A percentile compares a stretch with the other conserved stretches of the same genome.
phyloP scores from a whole-genome alignment of 1,284 basidiomycete genomes.

The Xerocomus minutiporus region DNA sequence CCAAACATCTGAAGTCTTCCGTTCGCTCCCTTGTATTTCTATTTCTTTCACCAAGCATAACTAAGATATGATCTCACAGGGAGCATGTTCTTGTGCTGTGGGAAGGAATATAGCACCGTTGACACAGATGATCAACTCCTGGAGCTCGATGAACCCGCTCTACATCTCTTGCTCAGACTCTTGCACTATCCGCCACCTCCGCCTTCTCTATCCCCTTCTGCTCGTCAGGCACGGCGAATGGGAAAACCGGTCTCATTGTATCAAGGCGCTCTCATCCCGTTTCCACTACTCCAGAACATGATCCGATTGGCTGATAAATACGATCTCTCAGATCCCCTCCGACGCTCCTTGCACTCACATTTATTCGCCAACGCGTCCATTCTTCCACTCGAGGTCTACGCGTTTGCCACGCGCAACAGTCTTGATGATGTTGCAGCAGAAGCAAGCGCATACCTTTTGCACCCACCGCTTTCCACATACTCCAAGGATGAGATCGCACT shows the following conservation, averaged over 20 bases:
- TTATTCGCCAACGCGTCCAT: constrained; percentile 49
- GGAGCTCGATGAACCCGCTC: constrained; percentile 49
- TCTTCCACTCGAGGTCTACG: constrained; percentile 55
- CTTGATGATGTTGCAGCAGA: constrained; percentile 46
- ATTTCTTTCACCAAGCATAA: neutral
- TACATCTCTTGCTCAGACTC: constrained; percentile 49
- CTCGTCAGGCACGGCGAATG: constrained; percentile 24
- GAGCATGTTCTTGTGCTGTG: constrained; percentile 60
- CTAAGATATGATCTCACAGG: constrained; percentile 34
- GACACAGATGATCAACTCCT: constrained; percentile 32
- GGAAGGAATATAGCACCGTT: constrained; percentile 28
- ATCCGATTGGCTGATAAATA: constrained; percentile 62
- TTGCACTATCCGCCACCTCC: constrained; percentile 46
- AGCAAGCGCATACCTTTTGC: constrained; percentile 52
- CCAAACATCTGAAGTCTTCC: constrained; percentile 52
- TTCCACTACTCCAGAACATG: constrained; percentile 54
- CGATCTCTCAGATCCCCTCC: constrained; percentile 42
- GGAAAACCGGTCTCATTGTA: constrained; percentile 34
- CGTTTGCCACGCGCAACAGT: constrained; percentile 42
- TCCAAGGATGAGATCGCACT: constrained; percentile 44
- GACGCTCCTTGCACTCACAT: constrained; percentile 44
- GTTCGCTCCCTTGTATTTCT: constrained; percentile 36
- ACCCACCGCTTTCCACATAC: constrained; percentile 51
- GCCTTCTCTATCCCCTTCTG: constrained; percentile 33
- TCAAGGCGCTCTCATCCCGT: constrained; percentile 46